A percentile compares a stretch with the other conserved stretches of the same genome.
Evolutionary conservation across 2,329 filamentous ascomycete species (phyloP).

Genomic region (Lachnellula arida): DNA sequence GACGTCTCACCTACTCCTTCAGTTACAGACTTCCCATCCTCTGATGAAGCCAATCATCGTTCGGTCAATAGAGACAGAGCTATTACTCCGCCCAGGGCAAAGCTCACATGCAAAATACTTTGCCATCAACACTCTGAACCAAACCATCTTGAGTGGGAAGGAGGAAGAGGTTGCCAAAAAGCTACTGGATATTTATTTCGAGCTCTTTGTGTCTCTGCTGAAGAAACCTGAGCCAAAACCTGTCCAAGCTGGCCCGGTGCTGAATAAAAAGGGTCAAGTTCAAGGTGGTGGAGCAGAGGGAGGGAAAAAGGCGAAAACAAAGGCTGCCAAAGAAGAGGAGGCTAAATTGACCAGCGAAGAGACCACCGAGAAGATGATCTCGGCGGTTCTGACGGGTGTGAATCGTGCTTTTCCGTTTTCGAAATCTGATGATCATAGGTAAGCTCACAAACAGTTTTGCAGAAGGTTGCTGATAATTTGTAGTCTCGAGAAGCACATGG

Average conservation of each 20-base stretch:
- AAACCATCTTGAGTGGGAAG: slow-evolving; percentile 83
- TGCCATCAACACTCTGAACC: slow-evolving; percentile 92
- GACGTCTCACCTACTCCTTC: slow-evolving; percentile 87
- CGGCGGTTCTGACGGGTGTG: slow-evolving; percentile 86
- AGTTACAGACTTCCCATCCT: slow-evolving; percentile 83
- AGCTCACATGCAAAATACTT: slow-evolving; percentile 90
- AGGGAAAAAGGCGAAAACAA: slow-evolving; percentile 47
- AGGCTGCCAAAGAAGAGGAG: slow-evolving; percentile 34
- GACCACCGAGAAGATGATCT: slow-evolving; percentile 84
- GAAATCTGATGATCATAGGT: slow-evolving; percentile 71
- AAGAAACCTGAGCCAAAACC: slow-evolving; percentile 48
- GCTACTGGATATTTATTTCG: slow-evolving; percentile 87
- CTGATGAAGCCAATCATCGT: slow-evolving; percentile 91
- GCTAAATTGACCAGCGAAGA: slow-evolving; percentile 34
- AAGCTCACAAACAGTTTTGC: slow-evolving; percentile 30
- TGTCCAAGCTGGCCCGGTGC: slow-evolving; percentile 35
- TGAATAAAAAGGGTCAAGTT: slow-evolving; percentile 45
- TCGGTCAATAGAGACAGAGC: slow-evolving; percentile 77
- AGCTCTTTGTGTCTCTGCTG: slow-evolving; percentile 76
- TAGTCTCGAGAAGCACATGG: slow-evolving; percentile 80
- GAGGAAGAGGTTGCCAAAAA: slow-evolving; percentile 77
- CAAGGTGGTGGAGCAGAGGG: slow-evolving; percentile 50
- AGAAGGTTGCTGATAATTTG: slow-evolving; percentile 19
- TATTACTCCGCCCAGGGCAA: slow-evolving; percentile 82
- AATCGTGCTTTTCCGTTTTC: slow-evolving; percentile 95